Evolutionary conservation across 148 eudicot species (phyloP), one percentile per base, ranked within the genome.

Genomic region (Rhododendron henanense): DNA sequence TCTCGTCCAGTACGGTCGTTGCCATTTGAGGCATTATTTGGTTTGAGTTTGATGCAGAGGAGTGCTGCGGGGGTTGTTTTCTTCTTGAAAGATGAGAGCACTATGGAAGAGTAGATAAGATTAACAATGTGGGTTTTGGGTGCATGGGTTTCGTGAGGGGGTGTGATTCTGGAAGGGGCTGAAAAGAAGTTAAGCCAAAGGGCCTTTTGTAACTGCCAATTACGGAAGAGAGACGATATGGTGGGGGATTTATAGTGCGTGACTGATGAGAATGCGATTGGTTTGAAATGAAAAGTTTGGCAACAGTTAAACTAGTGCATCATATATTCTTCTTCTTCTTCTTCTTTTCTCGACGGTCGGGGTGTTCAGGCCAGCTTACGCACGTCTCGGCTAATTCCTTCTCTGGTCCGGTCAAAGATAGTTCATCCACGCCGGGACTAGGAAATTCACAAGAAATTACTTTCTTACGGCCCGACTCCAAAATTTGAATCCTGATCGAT

Each of bases 81-180:
- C 55, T 77, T 57, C 35, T 31, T 79, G 39, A 61, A 44, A 63
- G 33, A 23, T 78, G 79, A 83, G 21, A 41, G 79, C 79, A 75
- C 76, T 31, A 71, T 31, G 35, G 19, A 71, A 4, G 76, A 18
- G 84, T 16, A 44, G 71, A 82, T 79, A 75, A 83, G 88, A 85
- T 84, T 87, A 79, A 78, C 71, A 67, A 81, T 39, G 88, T 48
- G 35, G 0, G 11, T 81, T 50, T 85, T 83, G 87, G 77, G 88
- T 73, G 91, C 88, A 86, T 88, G 83, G 82, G 83, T 81, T 80
- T 91, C 61, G 89, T 86, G 89, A 84, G 53, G 83, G 88, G 23
- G 69, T 84, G 75, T 78, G 81, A 53, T 81, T 77, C 33, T 53
- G 25, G 78, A 67, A 74, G 31, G 31, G 75, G 23, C 33, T 53